Evolutionary conservation across 768 basidiomycete genomes (phyloP).

Genomic region (Scleroderma citrinum): DNA sequence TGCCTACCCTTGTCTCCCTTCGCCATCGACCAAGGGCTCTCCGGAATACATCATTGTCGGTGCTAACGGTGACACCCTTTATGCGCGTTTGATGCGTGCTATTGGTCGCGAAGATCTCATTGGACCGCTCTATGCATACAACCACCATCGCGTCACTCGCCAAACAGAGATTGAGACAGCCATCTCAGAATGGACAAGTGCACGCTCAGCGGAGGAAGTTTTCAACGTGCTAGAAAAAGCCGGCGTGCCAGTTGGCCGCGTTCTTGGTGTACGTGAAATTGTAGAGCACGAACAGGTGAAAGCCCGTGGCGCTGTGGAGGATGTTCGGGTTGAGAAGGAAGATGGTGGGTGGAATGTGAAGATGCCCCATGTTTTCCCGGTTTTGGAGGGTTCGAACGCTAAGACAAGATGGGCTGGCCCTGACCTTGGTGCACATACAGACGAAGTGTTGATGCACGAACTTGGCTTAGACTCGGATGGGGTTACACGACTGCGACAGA

Average conservation of each 20-base stretch:
- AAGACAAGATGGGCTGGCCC: slow-evolving; percentile 66
- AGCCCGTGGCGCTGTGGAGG: slow-evolving; percentile 51
- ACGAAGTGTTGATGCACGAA: slow-evolving; percentile 40
- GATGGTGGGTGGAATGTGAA: slow-evolving; percentile 55
- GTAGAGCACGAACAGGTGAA: slow-evolving; percentile 50
- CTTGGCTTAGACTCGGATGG: slow-evolving; percentile 35
- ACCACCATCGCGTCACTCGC: slow-evolving; percentile 37
- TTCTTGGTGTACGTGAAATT: slow-evolving; percentile 58
- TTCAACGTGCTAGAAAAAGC: slow-evolving; percentile 42
- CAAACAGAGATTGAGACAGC: slow-evolving; percentile 53
- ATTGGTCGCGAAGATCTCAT: slow-evolving; percentile 56
- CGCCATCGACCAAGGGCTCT: slow-evolving; percentile 30
- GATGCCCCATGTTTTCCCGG: slow-evolving; percentile 60
- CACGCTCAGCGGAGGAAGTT: slow-evolving; percentile 48
- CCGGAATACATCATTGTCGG: slow-evolving; percentile 65
- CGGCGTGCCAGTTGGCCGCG: slow-evolving; percentile 60
- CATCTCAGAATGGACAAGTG: slow-evolving; percentile 54
- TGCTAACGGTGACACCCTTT: slow-evolving; percentile 67
- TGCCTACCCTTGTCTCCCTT: slow-evolving; percentile 60
- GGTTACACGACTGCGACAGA: slow-evolving; percentile 33
- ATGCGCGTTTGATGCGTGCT: slow-evolving; percentile 57
- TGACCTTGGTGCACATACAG: slow-evolving; percentile 55
- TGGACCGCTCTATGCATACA: slow-evolving; percentile 44
- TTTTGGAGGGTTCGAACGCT: slow-evolving; percentile 52
- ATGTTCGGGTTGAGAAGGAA: slow-evolving; percentile 45